Evolutionary conservation across 768 basidiomycete species (phyloP).

Genomic region (Tylopilus sp.): DNA sequence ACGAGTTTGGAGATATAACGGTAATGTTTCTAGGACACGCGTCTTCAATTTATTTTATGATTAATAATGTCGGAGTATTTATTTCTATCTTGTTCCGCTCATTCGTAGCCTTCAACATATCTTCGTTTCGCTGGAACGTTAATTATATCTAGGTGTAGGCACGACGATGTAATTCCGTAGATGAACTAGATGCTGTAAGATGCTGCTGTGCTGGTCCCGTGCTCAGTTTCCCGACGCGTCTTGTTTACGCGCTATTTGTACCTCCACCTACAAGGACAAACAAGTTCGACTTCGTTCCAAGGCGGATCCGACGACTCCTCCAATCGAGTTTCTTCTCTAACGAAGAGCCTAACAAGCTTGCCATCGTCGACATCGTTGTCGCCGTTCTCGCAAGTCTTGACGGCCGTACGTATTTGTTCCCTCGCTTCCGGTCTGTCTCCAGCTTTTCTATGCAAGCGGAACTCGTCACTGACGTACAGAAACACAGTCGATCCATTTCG

Average conservation of each 20-base stretch:
- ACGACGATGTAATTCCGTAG: slow-evolving; percentile 3
- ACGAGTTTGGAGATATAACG: neutral
- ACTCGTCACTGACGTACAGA: neutral
- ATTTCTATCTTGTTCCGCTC: neutral
- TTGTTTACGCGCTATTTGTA: slow-evolving; percentile 34
- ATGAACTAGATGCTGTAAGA: neutral
- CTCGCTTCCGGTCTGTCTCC: slow-evolving; percentile 21
- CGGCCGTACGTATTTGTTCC: slow-evolving; percentile 28
- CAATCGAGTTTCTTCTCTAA: too few species aligned
- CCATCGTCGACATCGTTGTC: slow-evolving; percentile 17
- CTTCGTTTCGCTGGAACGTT: neutral
- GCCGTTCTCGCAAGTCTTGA: slow-evolving; percentile 15
- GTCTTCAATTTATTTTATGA: slow-evolving; percentile 31
- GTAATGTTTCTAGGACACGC: slow-evolving; percentile 21
- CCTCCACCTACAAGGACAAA: slow-evolving; percentile 28
- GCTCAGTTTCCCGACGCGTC: slow-evolving; percentile 16
- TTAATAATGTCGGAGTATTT: slow-evolving; percentile 3
- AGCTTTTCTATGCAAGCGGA: neutral
- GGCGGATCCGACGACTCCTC: neutral
- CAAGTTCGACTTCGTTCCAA: slow-evolving; percentile 30
- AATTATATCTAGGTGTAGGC: neutral
- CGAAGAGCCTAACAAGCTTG: slow-evolving; percentile 26
- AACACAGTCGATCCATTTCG: slow-evolving; percentile 12
- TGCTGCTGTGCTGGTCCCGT: slow-evolving; percentile 15
- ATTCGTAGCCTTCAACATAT: neutral